Conservation (phyloP, 441 rosid genomes). For the Gossypium gossypioides region DNA sequence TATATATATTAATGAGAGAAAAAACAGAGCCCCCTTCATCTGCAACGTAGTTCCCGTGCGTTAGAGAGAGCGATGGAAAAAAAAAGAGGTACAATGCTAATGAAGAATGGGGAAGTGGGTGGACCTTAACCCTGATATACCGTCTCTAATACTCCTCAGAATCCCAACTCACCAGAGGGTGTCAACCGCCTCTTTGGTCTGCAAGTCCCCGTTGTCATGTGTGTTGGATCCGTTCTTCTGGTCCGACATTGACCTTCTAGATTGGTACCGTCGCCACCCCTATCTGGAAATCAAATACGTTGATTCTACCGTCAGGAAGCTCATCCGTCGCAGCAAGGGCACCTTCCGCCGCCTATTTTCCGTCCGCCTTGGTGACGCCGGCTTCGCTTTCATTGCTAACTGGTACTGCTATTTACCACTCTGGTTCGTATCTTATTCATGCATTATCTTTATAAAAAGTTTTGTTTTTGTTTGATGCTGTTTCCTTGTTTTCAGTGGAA, state of each 20-base stretch:
- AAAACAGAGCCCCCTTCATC: too few species aligned
- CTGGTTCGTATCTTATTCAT: neutral
- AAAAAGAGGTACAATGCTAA: neutral
- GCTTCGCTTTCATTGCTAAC: neutral
- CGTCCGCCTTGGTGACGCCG: neutral
- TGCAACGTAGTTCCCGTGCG: too few species aligned
- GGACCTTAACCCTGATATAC: neutral
- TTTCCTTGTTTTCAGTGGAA: neutral
- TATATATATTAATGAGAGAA: too few species aligned
- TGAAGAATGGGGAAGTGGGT: neutral
- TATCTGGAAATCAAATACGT: neutral
- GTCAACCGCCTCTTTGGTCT: neutral
- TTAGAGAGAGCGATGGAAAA: neutral
- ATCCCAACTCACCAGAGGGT: neutral
- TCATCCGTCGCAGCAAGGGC: neutral
- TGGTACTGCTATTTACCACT: neutral
- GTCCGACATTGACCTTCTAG: neutral
- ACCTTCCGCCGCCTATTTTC: conserved; percentile 4
- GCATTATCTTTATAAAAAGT: neutral
- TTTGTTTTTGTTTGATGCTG: neutral
- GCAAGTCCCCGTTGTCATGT: conserved; percentile 7
- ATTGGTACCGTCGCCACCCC: neutral
- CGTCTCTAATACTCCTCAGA: neutral
- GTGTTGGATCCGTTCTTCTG: neutral
- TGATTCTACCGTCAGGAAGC: neutral